Evolutionary conservation across 129 eudicot species (phyloP), one percentile per base, ranked within the genome.

Genomic region (Solidago caesia): DNA sequence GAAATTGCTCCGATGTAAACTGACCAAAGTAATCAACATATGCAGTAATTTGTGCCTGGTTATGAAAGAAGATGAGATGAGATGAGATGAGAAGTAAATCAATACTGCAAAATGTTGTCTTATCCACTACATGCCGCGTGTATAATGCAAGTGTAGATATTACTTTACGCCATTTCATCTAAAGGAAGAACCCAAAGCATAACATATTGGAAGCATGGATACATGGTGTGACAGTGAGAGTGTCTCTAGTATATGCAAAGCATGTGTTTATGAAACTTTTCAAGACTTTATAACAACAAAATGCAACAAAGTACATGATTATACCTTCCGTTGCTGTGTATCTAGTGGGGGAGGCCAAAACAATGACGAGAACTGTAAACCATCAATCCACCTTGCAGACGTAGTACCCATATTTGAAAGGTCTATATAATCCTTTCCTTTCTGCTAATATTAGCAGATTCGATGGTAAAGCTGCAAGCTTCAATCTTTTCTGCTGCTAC

Each of bases 291-390:
- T 42, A 64, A 64, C 66, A 71, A 11, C 43, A 72, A 72, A 79
- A 72, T 55, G 74, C 44, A 53, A 44, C 51, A 55, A 55, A 42
- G 45, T 43, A 51, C 8, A 71, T 43, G 15, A 53, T 8, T 70
- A 15, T 71, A 93, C 98, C 98, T 90, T 93, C 57, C 87, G 77
- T 70, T 93, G 98, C 44, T 75, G 89, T 15, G 64, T 70, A 78
- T 90, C 98, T 68, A 84, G 88, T 58, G 98, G 96, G 15, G 98
- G 89, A 45, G 89, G 98, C 96, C 96, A 93, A 82, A 90, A 93
- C 77, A 93, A 51, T 45, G 98, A 93, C 14, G 98, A 93, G 80
- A 77, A 93, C 59, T 82, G 91, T 70, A 93, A 86, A 78, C 96
- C 84, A 81, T 93, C 98, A 16, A 88, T 90, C 98, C 98, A 93